Conservation (phyloP, 768 basidiomycete genomes). For the Mycena leptocephala region DNA sequence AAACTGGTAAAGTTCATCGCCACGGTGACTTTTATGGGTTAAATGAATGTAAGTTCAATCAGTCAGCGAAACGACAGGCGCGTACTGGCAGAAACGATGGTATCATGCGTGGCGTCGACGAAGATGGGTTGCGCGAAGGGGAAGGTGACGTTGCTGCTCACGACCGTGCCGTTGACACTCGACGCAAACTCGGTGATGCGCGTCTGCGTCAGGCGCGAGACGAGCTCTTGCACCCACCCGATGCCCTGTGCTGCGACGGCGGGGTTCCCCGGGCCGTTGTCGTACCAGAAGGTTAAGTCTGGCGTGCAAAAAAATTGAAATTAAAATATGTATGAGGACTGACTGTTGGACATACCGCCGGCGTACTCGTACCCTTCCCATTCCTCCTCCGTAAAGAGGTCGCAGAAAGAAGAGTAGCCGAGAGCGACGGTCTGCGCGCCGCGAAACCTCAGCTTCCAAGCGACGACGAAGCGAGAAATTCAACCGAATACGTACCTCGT, state of each 20-base stretch:
- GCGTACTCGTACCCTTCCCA: conserved; percentile 87
- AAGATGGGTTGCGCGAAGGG: conserved; percentile 74
- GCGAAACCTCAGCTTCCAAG: neutral
- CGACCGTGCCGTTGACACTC: conserved; percentile 79
- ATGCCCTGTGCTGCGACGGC: conserved; percentile 74
- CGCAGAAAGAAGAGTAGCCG: conserved; percentile 85
- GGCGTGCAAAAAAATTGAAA: too few relatives aligned
- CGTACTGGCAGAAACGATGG: conserved; percentile 76
- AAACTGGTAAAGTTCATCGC: conserved; percentile 83
- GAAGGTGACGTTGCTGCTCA: conserved; percentile 67
- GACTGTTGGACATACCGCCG: conserved; percentile 42
- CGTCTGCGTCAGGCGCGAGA: conserved; percentile 78
- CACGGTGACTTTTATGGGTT: conserved; percentile 71
- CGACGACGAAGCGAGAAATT: neutral
- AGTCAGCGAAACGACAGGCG: neutral
- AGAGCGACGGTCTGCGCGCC: conserved; percentile 79
- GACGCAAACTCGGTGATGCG: conserved; percentile 69
- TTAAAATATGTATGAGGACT: neutral
- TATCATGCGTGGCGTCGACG: conserved; percentile 85
- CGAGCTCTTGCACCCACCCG: conserved; percentile 80
- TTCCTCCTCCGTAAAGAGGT: conserved; percentile 84
- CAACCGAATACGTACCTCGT: conserved; percentile 64
- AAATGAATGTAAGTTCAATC: neutral
- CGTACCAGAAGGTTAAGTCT: conserved; percentile 76
- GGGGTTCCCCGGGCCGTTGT: conserved; percentile 80